Base-by-base conservation (phyloP, 2,329 filamentous ascomycete species). In the Dissoconium aciculare region DNA sequence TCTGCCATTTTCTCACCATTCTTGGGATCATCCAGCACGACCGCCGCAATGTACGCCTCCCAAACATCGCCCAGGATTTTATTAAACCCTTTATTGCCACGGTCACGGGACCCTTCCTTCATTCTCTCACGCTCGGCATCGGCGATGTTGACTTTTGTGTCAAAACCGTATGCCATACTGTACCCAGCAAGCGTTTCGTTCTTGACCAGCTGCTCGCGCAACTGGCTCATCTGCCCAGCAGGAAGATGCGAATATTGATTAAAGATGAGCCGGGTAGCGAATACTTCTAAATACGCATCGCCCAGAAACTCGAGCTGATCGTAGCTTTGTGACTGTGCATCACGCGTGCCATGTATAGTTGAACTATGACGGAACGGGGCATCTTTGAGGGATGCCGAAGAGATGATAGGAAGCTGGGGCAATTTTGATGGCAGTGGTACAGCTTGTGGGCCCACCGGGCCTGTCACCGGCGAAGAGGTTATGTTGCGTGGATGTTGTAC, bases 51-150 rank as follows among this genome's bases (percentile, higher is more conserved):
- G 44, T 91, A 94, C 0, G 87, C 79, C 53, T 95, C 87, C 45
- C 94, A 91, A 11, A 94, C 67, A 50, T 95, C 87, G 5, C 77
- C 85, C 33, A 79, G 64, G 6, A 83, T 72, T 54, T 94, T 94
- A 10, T 61, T 67, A 36, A 69, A 64, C 25, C 66, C 67, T 50
- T 67, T 74, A 49, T 65, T 63, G 15, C 64, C 9, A 43, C 39
- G 1, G 10, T 34, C 33, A 30, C 44, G 33, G 11, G 32, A 24
- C 13, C 44, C 37, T 11, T 53, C 13, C 36, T 45, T 17, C 26
- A 46, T 45, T 8, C 39, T 36, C 31, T 56, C 45, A 27, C 53
- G 33, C 6, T 35, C 30, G 19, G 38, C 27, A 11, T 44, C 38
- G 4, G 46, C 49, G 67, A 76, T 58, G 15, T 62, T 63, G 5